phyloP scores from a whole-genome alignment of 257 asterid genomes.

The Osmanthus fragrans region DNA sequence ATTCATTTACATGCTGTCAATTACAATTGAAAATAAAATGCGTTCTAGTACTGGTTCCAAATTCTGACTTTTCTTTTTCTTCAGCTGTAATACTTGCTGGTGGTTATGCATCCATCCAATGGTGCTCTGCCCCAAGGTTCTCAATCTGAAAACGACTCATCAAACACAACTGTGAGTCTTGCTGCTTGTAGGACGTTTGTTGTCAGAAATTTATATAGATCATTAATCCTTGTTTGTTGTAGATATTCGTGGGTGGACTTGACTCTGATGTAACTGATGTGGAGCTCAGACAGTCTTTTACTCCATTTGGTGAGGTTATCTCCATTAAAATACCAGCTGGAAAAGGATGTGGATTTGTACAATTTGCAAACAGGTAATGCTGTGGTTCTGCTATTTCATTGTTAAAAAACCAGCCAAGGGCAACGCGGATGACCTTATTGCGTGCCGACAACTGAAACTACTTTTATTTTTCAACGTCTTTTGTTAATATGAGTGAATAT shows the following conservation, averaged over 20 bases:
- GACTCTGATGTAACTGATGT: conserved; percentile 8
- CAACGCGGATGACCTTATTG: background rate
- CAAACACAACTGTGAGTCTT: conserved; percentile 53
- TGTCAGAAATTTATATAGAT: background rate
- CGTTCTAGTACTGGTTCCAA: background rate
- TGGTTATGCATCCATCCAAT: conserved; percentile 46
- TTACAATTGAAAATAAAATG: background rate
- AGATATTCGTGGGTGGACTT: background rate
- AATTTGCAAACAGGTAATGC: conserved; percentile 20
- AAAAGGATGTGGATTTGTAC: conserved; percentile 27
- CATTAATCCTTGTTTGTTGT: background rate
- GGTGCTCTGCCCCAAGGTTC: conserved; percentile 38
- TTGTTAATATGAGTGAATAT: background rate
- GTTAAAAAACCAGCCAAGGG: background rate
- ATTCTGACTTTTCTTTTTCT: conserved; percentile 4
- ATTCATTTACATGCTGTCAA: background rate
- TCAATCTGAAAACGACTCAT: conserved; percentile 42
- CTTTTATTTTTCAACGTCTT: background rate
- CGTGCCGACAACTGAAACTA: too few species aligned
- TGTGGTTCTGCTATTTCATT: background rate
- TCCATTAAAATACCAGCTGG: conserved; percentile 22
- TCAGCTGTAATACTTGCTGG: conserved; percentile 52
- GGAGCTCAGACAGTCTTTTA: conserved; percentile 13
- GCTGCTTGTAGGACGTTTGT: conserved; percentile 16
- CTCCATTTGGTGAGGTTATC: conserved; percentile 17